Percentiles rank a stretch among this genome's conserved stretches.
phyloP scores from a whole-genome alignment of 169 alveolate genomes.

The Plasmodium inui region DNA sequence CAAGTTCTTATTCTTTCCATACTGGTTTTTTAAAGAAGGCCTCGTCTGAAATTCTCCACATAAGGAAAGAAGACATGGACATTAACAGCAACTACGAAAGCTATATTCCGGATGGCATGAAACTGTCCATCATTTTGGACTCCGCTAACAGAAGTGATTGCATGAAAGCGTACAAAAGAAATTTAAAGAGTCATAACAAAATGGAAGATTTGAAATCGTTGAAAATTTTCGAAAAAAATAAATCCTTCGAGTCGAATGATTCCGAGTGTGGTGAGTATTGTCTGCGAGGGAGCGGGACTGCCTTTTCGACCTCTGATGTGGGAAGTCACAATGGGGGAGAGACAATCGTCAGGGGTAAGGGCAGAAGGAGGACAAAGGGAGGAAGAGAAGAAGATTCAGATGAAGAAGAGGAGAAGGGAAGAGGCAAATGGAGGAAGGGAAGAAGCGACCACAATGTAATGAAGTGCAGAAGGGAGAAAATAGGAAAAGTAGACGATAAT shows the following conservation, averaged over 20 bases:
- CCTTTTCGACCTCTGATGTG: background rate
- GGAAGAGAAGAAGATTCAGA: background rate
- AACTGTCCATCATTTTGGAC: conserved; percentile 66
- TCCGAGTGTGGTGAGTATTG: background rate
- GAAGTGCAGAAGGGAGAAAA: background rate
- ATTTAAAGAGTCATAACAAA: conserved; percentile 45
- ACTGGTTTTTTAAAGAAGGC: conserved; percentile 77
- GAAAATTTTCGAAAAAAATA: conserved; percentile 36
- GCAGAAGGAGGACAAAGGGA: background rate
- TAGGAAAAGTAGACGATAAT: background rate
- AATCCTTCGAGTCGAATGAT: conserved; percentile 11
- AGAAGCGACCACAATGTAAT: background rate
- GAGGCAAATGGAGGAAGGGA: background rate
- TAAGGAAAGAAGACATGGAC: conserved; percentile 74
- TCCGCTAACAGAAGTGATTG: conserved; percentile 20
- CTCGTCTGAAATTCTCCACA: conserved; percentile 53
- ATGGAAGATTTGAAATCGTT: conserved; percentile 51
- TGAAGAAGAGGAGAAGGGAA: background rate
- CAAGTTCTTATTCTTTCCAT: conserved; percentile 81
- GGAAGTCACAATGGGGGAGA: background rate
- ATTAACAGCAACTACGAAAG: conserved; percentile 65
- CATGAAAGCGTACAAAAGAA: conserved; percentile 41
- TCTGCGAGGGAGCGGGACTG: background rate
- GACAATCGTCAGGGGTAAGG: background rate
- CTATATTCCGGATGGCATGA: conserved; percentile 65